Conservation (phyloP, 2,329 filamentous ascomycete species). For the Fusarium guadeloupense region DNA sequence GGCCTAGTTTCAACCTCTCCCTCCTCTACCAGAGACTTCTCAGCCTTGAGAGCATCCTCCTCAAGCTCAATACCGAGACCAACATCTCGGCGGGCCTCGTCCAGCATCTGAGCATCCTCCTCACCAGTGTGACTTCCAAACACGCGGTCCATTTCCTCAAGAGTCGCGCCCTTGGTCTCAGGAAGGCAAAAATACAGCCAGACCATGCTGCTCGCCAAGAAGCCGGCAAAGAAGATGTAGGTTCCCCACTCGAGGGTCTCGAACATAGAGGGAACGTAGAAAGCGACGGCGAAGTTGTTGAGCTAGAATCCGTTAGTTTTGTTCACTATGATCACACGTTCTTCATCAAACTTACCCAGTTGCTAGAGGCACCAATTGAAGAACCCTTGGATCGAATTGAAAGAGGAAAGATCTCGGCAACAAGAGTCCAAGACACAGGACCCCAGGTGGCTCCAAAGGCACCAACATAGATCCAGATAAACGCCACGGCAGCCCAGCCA, state of each 20-base stretch:
- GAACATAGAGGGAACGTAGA: constrained; percentile 55
- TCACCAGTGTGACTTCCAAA: constrained; percentile 54
- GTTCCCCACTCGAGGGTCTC: constrained; percentile 56
- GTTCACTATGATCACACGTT: too few relatives aligned
- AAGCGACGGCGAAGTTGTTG: constrained; percentile 58
- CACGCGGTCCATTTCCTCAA: constrained; percentile 64
- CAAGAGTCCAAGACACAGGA: constrained; percentile 58
- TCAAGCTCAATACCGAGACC: constrained; percentile 31
- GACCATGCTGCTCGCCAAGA: constrained; percentile 56
- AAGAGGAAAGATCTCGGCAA: constrained; percentile 58
- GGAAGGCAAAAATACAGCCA: constrained; percentile 63
- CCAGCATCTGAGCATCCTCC: constrained; percentile 31
- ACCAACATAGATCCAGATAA: constrained; percentile 61
- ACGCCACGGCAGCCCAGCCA: constrained; percentile 51
- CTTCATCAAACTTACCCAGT: constrained; percentile 45
- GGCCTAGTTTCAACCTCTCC: constrained; percentile 24
- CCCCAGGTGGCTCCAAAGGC: constrained; percentile 55
- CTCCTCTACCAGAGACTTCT: constrained; percentile 33
- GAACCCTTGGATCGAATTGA: constrained; percentile 56
- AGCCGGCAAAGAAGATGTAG: constrained; percentile 65
- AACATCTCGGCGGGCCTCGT: constrained; percentile 37
- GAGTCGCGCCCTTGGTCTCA: constrained; percentile 63
- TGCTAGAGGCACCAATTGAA: constrained; percentile 54
- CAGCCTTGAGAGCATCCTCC: constrained; percentile 26
- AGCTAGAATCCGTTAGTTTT: constrained; percentile 22